These are phyloP conservation scores for Pterulicium gracile DNA, from an alignment of 1,284 basidiomycete species.

Conservation along the genomic window DNA sequence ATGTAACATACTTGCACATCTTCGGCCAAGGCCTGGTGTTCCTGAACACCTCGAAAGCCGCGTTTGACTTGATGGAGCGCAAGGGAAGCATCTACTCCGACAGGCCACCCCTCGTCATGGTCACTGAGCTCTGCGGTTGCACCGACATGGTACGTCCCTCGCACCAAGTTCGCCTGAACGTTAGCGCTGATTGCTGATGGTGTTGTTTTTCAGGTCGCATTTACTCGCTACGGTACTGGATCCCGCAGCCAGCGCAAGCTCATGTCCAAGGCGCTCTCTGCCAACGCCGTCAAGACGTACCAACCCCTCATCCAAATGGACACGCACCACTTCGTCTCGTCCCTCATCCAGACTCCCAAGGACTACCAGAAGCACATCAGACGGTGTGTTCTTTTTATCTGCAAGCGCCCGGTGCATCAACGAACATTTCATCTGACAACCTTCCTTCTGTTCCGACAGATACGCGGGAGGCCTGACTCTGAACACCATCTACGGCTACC, in stretches of 20 bases:
- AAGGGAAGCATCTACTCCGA: conserved; percentile 62
- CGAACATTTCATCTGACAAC: conserved; percentile 5
- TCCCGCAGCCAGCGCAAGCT: conserved; percentile 54
- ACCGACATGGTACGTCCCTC: conserved; percentile 25
- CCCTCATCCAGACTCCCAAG: conserved; percentile 30
- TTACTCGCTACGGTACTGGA: conserved; percentile 53
- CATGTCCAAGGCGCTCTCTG: conserved; percentile 50
- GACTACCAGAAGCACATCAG: conserved; percentile 32
- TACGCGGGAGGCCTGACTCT: conserved; percentile 56
- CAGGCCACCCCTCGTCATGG: conserved; percentile 58
- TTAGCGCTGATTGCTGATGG: too few relatives aligned
- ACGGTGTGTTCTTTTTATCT: conserved; percentile 12
- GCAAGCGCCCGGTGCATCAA: background rate
- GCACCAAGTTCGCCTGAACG: conserved; percentile 4
- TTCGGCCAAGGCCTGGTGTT: conserved; percentile 56
- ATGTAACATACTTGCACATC: conserved; percentile 55
- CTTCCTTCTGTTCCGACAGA: conserved; percentile 12
- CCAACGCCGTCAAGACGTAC: conserved; percentile 40
- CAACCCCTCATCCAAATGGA: conserved; percentile 45
- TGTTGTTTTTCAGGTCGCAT: conserved; percentile 46
- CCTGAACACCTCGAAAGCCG: conserved; percentile 47
- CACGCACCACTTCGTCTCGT: conserved; percentile 36
- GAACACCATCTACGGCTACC: conserved; percentile 55
- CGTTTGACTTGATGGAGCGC: conserved; percentile 53
- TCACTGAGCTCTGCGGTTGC: conserved; percentile 57